A percentile compares a stretch with the other conserved stretches of the same genome.
Conservation (phyloP, 208 protist species). For the Phytomonas sp. region DNA sequence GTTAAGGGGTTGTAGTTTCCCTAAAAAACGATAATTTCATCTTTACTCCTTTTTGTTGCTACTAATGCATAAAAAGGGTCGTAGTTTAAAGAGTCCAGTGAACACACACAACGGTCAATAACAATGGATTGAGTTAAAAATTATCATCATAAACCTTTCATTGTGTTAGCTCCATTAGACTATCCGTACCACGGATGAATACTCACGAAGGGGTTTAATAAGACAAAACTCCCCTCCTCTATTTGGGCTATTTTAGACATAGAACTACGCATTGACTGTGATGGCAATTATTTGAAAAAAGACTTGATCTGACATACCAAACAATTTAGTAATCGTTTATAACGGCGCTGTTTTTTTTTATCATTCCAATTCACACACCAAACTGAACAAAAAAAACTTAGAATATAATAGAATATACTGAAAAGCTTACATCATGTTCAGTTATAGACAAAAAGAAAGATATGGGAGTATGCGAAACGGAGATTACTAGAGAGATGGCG, state of each 20-base stretch:
- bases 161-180: neutral
- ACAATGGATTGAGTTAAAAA: neutral
- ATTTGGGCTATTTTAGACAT: neutral
- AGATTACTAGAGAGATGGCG: neutral
- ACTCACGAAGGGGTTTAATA: neutral
- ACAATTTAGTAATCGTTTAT: neutral
- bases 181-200: neutral
- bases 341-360: neutral
- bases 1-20: neutral
- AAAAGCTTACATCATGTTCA: neutral
- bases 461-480: neutral
- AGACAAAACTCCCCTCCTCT: neutral
- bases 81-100: neutral
- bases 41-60: neutral
- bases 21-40: neutral
- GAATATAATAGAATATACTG: neutral
- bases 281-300: neutral
- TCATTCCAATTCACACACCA: neutral
- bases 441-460: neutral
- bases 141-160: neutral
- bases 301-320: neutral
- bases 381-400: slow-evolving; percentile 2
- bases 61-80: neutral
- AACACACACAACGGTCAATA: neutral
- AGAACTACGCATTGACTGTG: neutral